Conservation (phyloP, 305 asterid species). For the Plantago lanceolata region DNA sequence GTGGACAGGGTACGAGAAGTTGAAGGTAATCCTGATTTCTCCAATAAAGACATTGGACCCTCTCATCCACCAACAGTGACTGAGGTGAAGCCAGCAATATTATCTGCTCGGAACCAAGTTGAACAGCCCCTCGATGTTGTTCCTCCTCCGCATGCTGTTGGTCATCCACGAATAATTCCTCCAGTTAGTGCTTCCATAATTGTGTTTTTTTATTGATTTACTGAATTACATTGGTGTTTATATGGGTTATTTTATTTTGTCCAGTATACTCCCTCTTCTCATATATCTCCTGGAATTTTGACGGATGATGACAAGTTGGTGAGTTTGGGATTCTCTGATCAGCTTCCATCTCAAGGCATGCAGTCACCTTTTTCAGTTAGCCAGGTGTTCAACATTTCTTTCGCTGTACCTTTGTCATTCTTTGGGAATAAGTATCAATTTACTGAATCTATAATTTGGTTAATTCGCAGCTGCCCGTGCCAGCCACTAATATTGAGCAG, state of each 20-base stretch:
- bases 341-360: conserved; percentile 66
- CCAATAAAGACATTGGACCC: conserved; percentile 72
- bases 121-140: conserved; percentile 69
- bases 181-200: conserved; percentile 47
- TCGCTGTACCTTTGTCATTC: conserved; percentile 15
- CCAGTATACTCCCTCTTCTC: conserved; percentile 70
- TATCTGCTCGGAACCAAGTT: conserved; percentile 63
- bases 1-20: conserved; percentile 77
- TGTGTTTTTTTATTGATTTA: conserved; percentile 8
- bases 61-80: conserved; percentile 59
- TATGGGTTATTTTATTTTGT: conserved; percentile 17
- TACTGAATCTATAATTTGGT: conserved; percentile 15
- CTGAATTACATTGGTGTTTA: background rate
- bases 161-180: conserved; percentile 62
- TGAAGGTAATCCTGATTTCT: conserved; percentile 98
- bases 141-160: conserved; percentile 52
- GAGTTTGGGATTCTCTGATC: conserved; percentile 69
- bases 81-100: conserved; percentile 67
- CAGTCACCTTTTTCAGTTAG: conserved; percentile 64
- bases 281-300: conserved; percentile 63
- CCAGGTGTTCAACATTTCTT: conserved; percentile 46
- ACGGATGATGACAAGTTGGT: conserved; percentile 75
- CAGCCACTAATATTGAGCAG: conserved; percentile 79
- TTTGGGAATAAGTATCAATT: conserved; percentile 12
- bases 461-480: conserved; percentile 62